phyloP scores from a whole-genome alignment of 2,329 filamentous ascomycete species.

The Clarireedia sp. region DNA sequence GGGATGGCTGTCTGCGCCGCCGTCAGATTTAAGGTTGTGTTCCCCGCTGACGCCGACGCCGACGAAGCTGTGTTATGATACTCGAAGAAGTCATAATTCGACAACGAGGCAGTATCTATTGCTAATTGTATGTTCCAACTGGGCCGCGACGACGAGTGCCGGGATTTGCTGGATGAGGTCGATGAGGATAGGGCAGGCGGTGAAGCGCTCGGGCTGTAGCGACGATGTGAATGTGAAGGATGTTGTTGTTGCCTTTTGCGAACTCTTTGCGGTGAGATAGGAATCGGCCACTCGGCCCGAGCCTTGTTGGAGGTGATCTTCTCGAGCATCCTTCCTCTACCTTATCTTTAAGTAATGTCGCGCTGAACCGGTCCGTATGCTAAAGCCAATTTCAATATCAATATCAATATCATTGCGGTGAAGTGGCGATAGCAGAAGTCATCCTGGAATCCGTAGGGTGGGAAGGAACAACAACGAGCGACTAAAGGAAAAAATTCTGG shows the following conservation, averaged over 20 bases:
- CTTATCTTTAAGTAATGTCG: background rate
- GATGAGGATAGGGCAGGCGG: constrained; percentile 3
- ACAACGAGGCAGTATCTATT: background rate
- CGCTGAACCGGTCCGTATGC: background rate
- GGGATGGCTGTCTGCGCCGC: background rate
- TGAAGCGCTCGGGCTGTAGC: constrained; percentile 6
- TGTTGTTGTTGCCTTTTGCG: constrained; percentile 2
- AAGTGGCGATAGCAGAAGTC: constrained; percentile 1
- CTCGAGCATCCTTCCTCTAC: constrained; percentile 4
- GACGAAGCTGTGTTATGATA: background rate
- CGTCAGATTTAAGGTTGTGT: background rate
- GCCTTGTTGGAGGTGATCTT: constrained; percentile 1
- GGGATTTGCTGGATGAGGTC: background rate
- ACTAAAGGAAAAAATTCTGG: no score
- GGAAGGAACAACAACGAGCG: background rate
- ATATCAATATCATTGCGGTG: constrained; percentile 8
- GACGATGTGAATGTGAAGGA: constrained; percentile 2
- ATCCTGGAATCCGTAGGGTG: constrained; percentile 1
- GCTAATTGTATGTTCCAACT: constrained; percentile 1
- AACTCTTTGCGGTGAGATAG: constrained; percentile 6
- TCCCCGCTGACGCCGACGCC: background rate
- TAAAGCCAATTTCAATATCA: background rate
- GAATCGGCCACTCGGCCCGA: constrained; percentile 7
- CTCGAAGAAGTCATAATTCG: constrained; percentile 2
- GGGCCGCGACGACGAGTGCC: background rate